Percentiles rank a stretch among this genome's conserved stretches.
Conservation (phyloP, 2,329 filamentous ascomycete species). For the Colletotrichum sp. region DNA sequence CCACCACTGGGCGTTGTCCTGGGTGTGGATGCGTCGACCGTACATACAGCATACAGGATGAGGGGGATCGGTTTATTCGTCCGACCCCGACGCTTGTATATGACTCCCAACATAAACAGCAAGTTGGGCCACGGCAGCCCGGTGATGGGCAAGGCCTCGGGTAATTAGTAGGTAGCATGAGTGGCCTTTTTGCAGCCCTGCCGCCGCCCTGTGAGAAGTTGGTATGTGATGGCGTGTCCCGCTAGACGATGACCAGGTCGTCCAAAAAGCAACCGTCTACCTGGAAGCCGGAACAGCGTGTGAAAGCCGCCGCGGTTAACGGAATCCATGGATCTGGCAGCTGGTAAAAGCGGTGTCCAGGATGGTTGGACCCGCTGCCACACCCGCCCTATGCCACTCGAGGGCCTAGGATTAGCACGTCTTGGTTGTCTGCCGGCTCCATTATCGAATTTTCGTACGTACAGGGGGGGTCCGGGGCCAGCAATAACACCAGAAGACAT, state of each 20-base stretch:
- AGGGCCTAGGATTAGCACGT: conserved; percentile 12
- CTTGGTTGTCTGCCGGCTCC: conserved; percentile 16
- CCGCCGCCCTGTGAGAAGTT: not conserved
- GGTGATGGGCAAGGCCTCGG: not conserved
- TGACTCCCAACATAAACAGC: not conserved
- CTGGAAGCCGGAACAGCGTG: conserved; percentile 16
- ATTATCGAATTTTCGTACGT: conserved; percentile 13
- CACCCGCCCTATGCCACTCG: conserved; percentile 15
- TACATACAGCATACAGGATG: not conserved
- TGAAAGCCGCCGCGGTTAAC: not conserved
- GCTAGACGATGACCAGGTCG: not conserved
- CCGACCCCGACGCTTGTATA: not conserved
- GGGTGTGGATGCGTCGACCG: not conserved
- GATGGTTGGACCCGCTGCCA: conserved; percentile 15
- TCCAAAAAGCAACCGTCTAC: conserved; percentile 14
- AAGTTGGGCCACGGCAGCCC: not conserved
- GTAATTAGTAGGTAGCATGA: not conserved
- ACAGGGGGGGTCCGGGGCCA: conserved; percentile 11
- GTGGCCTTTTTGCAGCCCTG: not conserved
- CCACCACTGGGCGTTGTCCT: not conserved
- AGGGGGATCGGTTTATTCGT: not conserved
- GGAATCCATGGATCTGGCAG: conserved; percentile 16
- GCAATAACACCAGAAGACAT: conserved; percentile 15
- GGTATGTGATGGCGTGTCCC: conserved; percentile 5
- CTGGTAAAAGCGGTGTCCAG: conserved; percentile 22